Evolutionary conservation across 768 basidiomycete species (phyloP), one percentile per base, ranked within the genome.

Genomic region (Leccinum longicurvipes): DNA sequence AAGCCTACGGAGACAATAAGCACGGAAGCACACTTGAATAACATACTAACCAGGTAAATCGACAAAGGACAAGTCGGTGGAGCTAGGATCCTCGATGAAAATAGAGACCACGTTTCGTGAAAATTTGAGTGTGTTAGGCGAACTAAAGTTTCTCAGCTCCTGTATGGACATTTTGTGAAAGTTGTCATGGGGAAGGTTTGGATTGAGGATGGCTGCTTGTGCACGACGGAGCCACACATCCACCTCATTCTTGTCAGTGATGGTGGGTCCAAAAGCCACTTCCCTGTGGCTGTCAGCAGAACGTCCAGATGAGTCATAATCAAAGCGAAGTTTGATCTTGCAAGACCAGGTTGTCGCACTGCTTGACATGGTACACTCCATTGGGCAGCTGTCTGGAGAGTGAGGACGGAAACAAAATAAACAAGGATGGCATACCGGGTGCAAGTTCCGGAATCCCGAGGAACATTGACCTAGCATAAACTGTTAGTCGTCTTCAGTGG

Each of bases 401-500:
- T 68, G 46, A 53, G 42, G 24, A 23, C 6, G 6, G 27, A 25
- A n/a, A 50, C 7, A 14, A 11, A 36, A 23, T n/a, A 0, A 9
- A 41, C 42, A 24, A 1, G 10, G 17, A 24, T 29, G 15, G n/a
- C 58, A 28, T 3, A 80, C 83, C 81, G 72, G 0, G 82, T 84
- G 51, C 83, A 84, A 1, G 82, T 84, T 21, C 82, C 82, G 42
- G 80, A 80, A 41, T 84, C 84, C 29, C 84, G 72, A 11, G 84
- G 84, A 27, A 86, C 83, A 48, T 70, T 81, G 28, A 85, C 81
- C 84, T 85, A 39, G 17, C 1, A 31, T 17, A 28, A 47, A 21
- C 5, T 9, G 17, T 60, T 28, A 64, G 19, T 11, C 17, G 42
- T 24, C 17, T 3, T 25, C 21, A 11, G 10, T 31, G 21, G 8